Conservation (phyloP, 228 moss, liverwort and hornwort species). For the Sphagnum magellanicum region DNA sequence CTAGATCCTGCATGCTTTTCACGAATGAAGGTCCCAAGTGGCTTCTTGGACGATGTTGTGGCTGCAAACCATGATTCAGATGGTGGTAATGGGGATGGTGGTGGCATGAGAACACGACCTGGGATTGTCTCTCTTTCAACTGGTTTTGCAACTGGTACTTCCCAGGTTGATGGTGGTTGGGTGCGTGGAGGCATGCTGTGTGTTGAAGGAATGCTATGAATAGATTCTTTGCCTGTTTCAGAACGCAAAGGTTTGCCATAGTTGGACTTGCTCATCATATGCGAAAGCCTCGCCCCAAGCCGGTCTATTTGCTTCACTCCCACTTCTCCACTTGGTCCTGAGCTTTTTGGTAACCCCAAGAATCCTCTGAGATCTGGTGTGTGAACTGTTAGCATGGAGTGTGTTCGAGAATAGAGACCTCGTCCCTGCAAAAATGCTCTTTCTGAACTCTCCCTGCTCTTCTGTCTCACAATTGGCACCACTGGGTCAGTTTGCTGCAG, state of each 20-base stretch:
- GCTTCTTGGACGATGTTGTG: slow-evolving; percentile 22
- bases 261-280: slow-evolving; percentile 45
- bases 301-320: slow-evolving; percentile 29
- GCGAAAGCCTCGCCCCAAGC: slow-evolving; percentile 30
- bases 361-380: slow-evolving; percentile 47
- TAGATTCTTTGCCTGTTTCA: slow-evolving; percentile 8
- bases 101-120: slow-evolving; percentile 13
- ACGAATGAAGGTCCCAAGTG: slow-evolving; percentile 43
- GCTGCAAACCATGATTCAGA: slow-evolving; percentile 37
- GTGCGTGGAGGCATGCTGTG: slow-evolving; percentile 14
- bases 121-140: slow-evolving; percentile 20
- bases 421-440: no score
- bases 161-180: slow-evolving; percentile 26
- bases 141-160: slow-evolving; percentile 20
- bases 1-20: no score
- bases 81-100: slow-evolving; percentile 41
- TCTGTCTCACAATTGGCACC: no score
- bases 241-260: slow-evolving; percentile 24
- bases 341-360: slow-evolving; percentile 29
- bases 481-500: no score
- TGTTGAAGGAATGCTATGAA: slow-evolving; percentile 9
- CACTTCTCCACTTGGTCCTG: slow-evolving; percentile 18
- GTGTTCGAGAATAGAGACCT: slow-evolving; percentile 7
- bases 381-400: slow-evolving; percentile 46
- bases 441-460: no score